Percentiles rank a stretch among this genome's conserved stretches.
These are phyloP conservation scores for Stipa capillata DNA, from an alignment of 176 grass and related monocot genomes.

Conservation along the genomic window DNA sequence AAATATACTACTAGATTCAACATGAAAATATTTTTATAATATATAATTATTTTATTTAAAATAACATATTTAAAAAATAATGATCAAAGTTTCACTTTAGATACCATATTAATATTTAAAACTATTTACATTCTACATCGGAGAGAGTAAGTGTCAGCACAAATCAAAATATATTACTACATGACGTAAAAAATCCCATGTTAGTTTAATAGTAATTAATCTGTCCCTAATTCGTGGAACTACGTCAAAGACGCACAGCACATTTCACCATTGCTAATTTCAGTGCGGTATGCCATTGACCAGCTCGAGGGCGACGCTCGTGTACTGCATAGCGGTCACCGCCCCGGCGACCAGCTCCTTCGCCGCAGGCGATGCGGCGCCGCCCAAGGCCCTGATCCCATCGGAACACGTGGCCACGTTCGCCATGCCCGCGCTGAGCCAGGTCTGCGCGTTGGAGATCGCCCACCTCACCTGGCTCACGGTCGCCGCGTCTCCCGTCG, in stretches of 20 bases:
- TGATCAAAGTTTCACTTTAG: too few species aligned
- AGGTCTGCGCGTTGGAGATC: conserved; percentile 52
- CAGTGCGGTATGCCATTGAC: conserved; percentile 30
- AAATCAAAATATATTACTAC: too few species aligned
- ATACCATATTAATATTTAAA: too few species aligned
- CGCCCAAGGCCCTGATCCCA: not conserved
- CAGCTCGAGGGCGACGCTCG: conserved; percentile 47
- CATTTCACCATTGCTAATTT: not conserved
- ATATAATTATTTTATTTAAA: too few species aligned
- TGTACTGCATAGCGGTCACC: conserved; percentile 23
- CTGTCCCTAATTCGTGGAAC: too few species aligned
- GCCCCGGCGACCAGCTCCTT: conserved; percentile 21
- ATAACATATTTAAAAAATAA: too few species aligned
- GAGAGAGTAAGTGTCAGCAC: too few species aligned
- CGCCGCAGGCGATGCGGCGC: not conserved
- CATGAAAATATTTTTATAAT: too few species aligned
- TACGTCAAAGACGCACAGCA: not conserved
- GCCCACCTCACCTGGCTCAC: conserved; percentile 35
- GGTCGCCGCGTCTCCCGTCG: not conserved
- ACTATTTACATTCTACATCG: too few species aligned
- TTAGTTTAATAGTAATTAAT: too few species aligned
- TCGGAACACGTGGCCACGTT: conserved; percentile 58
- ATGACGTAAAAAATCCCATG: too few species aligned
- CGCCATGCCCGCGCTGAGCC: conserved; percentile 58
- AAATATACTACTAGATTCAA: too few species aligned